Conservation (phyloP, 306 rosid genomes). For the Ormosia emarginata region DNA sequence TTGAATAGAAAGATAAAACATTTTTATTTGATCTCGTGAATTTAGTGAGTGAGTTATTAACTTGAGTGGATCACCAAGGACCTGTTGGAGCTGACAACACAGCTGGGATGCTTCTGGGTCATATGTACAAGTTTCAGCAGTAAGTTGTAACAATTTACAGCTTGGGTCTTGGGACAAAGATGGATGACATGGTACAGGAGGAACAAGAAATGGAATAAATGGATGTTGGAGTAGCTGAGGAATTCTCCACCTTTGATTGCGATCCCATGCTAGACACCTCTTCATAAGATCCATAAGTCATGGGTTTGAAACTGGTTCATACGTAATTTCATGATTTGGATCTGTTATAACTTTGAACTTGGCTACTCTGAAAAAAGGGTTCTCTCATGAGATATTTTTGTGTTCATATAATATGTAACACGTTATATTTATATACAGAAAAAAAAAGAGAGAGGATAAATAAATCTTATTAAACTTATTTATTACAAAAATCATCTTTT, state of each 20-base stretch:
- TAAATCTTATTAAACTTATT: too few species aligned
- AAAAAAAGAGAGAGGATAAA: too few species aligned
- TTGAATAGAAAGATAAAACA: too few species aligned
- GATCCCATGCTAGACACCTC: slow-evolving; percentile 87
- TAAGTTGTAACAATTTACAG: slow-evolving; percentile 52
- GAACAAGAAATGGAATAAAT: slow-evolving; percentile 79
- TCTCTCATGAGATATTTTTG: too few species aligned
- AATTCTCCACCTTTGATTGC: slow-evolving; percentile 81
- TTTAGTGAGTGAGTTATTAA: slow-evolving; percentile 25
- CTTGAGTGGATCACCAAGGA: slow-evolving; percentile 42
- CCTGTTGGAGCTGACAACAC: slow-evolving; percentile 54
- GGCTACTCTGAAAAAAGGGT: slow-evolving; percentile 81
- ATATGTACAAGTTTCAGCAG: slow-evolving; percentile 44
- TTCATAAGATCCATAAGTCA: slow-evolving; percentile 86
- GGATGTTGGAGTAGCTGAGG: slow-evolving; percentile 84
- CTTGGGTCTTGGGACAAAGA: slow-evolving; percentile 37
- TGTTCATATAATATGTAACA: too few species aligned
- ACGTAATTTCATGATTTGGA: slow-evolving; percentile 64
- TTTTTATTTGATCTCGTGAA: slow-evolving; percentile 45
- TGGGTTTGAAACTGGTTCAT: slow-evolving; percentile 63
- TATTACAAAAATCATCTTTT: too few species aligned
- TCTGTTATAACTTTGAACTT: slow-evolving; percentile 86
- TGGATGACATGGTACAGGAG: slow-evolving; percentile 45
- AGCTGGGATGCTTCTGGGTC: slow-evolving; percentile 50
- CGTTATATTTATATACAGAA: too few species aligned